phyloP scores from a whole-genome alignment of 495 filamentous ascomycete species.

The Talaromyces wortmannii region DNA sequence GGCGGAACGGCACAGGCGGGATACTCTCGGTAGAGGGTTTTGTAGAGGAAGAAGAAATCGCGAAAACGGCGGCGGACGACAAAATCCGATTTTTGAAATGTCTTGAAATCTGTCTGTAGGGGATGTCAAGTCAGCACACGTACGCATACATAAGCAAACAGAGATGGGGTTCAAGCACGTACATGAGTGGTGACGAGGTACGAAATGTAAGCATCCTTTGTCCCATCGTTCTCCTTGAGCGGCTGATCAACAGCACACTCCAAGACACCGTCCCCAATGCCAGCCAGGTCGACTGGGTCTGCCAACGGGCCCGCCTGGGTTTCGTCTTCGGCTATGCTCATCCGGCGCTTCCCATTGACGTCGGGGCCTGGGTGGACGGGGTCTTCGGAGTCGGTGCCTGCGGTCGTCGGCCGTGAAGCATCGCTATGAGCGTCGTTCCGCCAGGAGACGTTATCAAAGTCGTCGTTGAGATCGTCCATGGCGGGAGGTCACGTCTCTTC shows the following conservation, averaged over 20 bases:
- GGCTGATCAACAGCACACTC: conserved; percentile 78
- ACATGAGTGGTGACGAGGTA: conserved; percentile 91
- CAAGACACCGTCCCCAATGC: conserved; percentile 69
- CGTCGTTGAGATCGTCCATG: conserved; percentile 45
- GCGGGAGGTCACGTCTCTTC: conserved; percentile 1
- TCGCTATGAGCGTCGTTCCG: conserved; percentile 46
- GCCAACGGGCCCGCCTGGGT: conserved; percentile 49
- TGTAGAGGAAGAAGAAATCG: conserved; percentile 96
- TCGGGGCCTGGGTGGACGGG: conserved; percentile 19
- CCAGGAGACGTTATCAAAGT: conserved; percentile 55
- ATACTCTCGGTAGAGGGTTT: conserved; percentile 77
- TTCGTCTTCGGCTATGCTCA: conserved; percentile 36
- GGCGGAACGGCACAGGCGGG: conserved; percentile 90
- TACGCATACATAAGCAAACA: not conserved
- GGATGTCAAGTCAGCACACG: not conserved
- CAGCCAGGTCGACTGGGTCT: conserved; percentile 55
- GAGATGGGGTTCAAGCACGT: conserved; percentile 19
- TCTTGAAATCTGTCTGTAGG: conserved; percentile 79
- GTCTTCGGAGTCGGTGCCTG: conserved; percentile 35
- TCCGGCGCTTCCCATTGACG: conserved; percentile 46
- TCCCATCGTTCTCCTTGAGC: conserved; percentile 92
- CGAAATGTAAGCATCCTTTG: conserved; percentile 93
- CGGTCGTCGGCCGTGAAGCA: conserved; percentile 39
- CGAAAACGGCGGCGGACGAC: conserved; percentile 85
- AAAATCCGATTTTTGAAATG: conserved; percentile 74